Base-by-base conservation (phyloP, 2,329 filamentous ascomycete genomes). In the Fusarium annulatum region DNA sequence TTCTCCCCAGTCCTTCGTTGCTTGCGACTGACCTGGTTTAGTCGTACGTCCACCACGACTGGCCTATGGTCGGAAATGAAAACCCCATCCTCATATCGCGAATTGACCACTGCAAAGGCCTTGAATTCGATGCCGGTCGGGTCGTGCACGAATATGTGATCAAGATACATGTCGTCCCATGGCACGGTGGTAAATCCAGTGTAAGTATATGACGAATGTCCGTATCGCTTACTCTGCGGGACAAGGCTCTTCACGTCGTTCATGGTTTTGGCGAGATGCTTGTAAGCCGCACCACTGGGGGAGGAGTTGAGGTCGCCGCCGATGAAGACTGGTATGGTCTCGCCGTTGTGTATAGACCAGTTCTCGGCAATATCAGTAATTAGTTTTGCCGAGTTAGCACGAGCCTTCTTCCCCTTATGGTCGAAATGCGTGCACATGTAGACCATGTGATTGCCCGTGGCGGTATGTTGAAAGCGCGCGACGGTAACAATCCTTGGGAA, bases 351-450 rank as follows among this genome's bases (percentile, higher is more conserved):
- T 4, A 41, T 36, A 23, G 75, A 71, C 79, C 77, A 81, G n/a
- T 75, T 71, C 19, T 74, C 63, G 6, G 81, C 78, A 8, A 81
- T n/a, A 10, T 69, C 34, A 62, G 82, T 78, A 28, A 88, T 77
- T 9, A 76, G 84, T 72, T 79, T 82, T 76, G 72, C 86, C 75
- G 74, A 82, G 74, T 79, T 85, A 75, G 80, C 78, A 10, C 87
- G 81, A 5, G 85, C 81, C 7, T 74, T 72, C 9, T 77, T 69
- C 5, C 87, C 86, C 23, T 81, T 72, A 66, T 89, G 82, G 72
- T 89, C 88, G 21, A 89, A 83, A 74, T 89, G 88, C 10, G 88
- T 89, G 75, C 85, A 86, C 80, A 87, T 82, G 21, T 84, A 85
- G 7, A 87, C 81, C 10, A 89, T 61, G 16, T 74, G 77, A 26